A percentile compares a stretch with the other conserved stretches of the same genome.
Conservation (phyloP, 768 basidiomycete species). For the Russula foetens region DNA sequence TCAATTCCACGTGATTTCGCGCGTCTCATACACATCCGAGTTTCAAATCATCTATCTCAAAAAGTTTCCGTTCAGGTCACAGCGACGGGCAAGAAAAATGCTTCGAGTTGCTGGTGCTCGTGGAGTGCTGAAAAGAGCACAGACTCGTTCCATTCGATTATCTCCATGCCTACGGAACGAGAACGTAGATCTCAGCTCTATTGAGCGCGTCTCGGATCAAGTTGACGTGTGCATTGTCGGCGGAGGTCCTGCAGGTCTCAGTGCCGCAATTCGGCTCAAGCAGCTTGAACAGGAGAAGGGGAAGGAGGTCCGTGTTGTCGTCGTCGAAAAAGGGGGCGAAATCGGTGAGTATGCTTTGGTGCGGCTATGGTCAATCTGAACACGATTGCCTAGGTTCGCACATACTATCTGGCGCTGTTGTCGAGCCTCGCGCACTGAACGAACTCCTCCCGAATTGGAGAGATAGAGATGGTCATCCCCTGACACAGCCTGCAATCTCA, state of each 20-base stretch:
- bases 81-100: background rate
- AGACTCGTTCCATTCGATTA: conserved; percentile 22
- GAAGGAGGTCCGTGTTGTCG: conserved; percentile 80
- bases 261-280: conserved; percentile 92
- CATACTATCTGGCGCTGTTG: conserved; percentile 90
- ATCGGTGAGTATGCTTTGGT: conserved; percentile 50
- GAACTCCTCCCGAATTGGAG: conserved; percentile 88
- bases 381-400: conserved; percentile 58
- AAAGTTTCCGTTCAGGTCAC: background rate
- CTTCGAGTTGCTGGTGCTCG: conserved; percentile 9
- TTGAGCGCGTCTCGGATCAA: conserved; percentile 82
- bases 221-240: conserved; percentile 98
- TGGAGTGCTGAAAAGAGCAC: background rate
- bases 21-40: background rate
- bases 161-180: conserved; percentile 27
- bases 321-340: conserved; percentile 92
- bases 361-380: background rate
- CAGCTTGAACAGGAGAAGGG: conserved; percentile 80
- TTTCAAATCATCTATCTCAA: background rate
- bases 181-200: conserved; percentile 43
- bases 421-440: conserved; percentile 86
- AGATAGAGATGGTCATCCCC: conserved; percentile 56
- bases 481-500: conserved; percentile 69
- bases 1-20: conserved; percentile 10
- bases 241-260: conserved; percentile 89